Percentiles rank a stretch among this genome's conserved stretches.
Evolutionary conservation across 2,329 filamentous ascomycete species (phyloP).

Genomic region (Scopulariopsis brevicaulis): DNA sequence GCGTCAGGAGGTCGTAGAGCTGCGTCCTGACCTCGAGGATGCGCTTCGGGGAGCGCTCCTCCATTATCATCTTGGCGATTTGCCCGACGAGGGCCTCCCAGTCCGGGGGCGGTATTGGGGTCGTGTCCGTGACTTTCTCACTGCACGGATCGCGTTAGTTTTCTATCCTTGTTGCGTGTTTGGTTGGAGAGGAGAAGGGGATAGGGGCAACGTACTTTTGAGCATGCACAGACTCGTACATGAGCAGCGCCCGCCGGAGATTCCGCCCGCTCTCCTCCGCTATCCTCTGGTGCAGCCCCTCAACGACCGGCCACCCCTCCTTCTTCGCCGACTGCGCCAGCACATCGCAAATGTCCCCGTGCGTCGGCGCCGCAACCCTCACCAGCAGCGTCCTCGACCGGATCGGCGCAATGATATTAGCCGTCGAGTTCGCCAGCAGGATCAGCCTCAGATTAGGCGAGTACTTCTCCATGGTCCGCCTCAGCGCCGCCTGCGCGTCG

Average conservation of each 20-base stretch:
- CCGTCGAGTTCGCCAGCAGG: constrained; percentile 86
- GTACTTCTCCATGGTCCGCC: constrained; percentile 99
- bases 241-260: constrained; percentile 76
- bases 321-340: constrained; percentile 60
- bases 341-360: constrained; percentile 72
- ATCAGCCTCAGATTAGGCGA: constrained; percentile 89
- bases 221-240: constrained; percentile 95
- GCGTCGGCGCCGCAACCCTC: constrained; percentile 78
- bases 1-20: constrained; percentile 92
- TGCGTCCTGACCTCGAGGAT: constrained; percentile 84
- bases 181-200: background rate
- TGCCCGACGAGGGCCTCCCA: constrained; percentile 89
- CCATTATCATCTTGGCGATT: constrained; percentile 87
- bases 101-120: constrained; percentile 85
- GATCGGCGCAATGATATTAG: constrained; percentile 98
- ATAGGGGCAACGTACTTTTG: constrained; percentile 58
- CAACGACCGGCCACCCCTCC: constrained; percentile 71
- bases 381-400: constrained; percentile 84
- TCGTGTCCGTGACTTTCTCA: constrained; percentile 80
- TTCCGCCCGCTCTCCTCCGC: constrained; percentile 87
- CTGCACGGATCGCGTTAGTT: constrained; percentile 34
- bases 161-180: background rate
- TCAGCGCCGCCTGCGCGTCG: constrained; percentile 88
- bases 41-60: constrained; percentile 80
- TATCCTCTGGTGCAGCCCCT: constrained; percentile 70